Evolutionary conservation across 202 grass and related monocot species (phyloP).

Genomic region (Musa balbisiana): DNA sequence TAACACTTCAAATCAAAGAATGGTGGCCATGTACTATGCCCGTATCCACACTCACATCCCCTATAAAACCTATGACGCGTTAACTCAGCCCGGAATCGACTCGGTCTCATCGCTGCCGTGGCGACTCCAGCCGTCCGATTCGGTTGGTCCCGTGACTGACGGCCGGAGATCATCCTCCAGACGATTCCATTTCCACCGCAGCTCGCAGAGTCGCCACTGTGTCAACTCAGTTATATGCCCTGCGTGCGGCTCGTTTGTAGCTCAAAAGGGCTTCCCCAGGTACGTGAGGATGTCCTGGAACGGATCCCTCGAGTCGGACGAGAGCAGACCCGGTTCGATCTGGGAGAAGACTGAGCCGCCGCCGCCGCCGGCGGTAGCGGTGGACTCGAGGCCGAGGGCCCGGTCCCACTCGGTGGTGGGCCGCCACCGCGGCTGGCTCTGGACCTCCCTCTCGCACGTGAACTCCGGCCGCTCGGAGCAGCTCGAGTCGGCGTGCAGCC

Average conservation of each 20-base stretch:
- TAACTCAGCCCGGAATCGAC: too few relatives aligned
- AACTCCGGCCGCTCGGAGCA: conserved; percentile 24
- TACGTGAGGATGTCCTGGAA: conserved; percentile 17
- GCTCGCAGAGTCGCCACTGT: not conserved
- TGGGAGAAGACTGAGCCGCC: not conserved
- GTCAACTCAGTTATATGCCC: not conserved
- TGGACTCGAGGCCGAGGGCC: not conserved
- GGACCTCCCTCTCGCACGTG: conserved; percentile 22
- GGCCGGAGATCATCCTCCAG: not conserved
- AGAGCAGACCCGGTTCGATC: not conserved
- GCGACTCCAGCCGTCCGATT: not conserved
- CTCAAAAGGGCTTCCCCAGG: conserved; percentile 12
- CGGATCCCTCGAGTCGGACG: conserved; percentile 2
- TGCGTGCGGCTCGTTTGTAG: not conserved
- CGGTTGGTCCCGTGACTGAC: not conserved
- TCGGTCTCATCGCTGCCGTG: not conserved
- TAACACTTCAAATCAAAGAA: too few relatives aligned
- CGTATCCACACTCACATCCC: too few relatives aligned
- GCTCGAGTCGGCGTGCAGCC: conserved; percentile 22
- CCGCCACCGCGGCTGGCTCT: conserved; percentile 23
- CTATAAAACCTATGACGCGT: too few relatives aligned
- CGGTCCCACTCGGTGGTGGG: conserved; percentile 15
- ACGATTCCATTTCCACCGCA: not conserved
- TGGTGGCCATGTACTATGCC: too few relatives aligned
- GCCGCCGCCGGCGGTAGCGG: not conserved